These are phyloP conservation scores for Ambrosia artemisiifolia DNA, from an alignment of 129 eudicot genomes.

Conservation along the genomic window DNA sequence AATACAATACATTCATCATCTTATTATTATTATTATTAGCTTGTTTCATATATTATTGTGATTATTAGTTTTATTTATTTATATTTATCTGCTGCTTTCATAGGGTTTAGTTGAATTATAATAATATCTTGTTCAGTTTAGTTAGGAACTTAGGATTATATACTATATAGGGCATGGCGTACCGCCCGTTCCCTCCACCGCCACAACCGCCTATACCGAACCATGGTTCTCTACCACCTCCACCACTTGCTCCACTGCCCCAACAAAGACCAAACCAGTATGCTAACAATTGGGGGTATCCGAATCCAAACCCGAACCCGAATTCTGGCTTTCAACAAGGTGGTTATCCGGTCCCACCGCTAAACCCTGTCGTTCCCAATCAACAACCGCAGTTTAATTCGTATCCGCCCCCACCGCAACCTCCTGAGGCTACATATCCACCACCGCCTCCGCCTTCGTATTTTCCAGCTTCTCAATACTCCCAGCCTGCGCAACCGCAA, in stretches of 20 bases:
- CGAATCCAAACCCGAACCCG: constrained; percentile 12
- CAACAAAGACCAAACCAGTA: constrained; percentile 58
- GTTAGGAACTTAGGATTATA: no score
- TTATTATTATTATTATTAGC: background rate
- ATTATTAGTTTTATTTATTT: background rate
- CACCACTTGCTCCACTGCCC: constrained; percentile 42
- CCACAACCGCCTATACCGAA: constrained; percentile 56
- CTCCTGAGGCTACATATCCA: constrained; percentile 39
- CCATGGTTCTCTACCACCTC: constrained; percentile 49
- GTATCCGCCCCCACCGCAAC: constrained; percentile 36
- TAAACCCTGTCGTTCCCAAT: constrained; percentile 35
- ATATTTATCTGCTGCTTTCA: background rate
- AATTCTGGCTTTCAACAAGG: constrained; percentile 37
- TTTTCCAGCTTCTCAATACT: constrained; percentile 63
- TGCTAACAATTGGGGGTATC: constrained; percentile 68
- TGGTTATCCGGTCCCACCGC: constrained; percentile 41
- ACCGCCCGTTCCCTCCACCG: constrained; percentile 89
- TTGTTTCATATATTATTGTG: background rate
- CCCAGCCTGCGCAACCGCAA: constrained; percentile 46
- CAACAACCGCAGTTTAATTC: constrained; percentile 45
- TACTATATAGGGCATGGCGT: constrained; percentile 54
- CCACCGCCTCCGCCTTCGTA: constrained; percentile 39
- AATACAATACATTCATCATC: background rate
- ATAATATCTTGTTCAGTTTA: constrained; percentile 10
- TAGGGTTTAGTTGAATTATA: constrained; percentile 26